These are phyloP conservation scores for Effrenium voratum DNA, from an alignment of 73 alveolate species.

Conservation along the genomic window DNA sequence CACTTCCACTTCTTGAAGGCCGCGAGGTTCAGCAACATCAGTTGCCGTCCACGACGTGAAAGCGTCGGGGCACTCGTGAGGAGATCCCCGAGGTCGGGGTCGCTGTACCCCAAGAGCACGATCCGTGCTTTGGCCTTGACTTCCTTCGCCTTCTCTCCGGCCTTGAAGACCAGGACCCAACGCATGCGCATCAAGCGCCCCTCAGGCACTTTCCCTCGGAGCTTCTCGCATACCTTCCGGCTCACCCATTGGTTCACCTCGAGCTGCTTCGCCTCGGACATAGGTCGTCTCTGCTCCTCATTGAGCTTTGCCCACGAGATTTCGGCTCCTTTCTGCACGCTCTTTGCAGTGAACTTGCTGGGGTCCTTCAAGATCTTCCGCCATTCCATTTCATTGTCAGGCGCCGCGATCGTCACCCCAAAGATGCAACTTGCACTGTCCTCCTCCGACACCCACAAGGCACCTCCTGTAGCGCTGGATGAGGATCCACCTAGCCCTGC, in stretches of 20 bases:
- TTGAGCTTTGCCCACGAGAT: neutral
- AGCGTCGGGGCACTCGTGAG: neutral
- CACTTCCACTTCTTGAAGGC: neutral
- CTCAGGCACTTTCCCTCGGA: neutral
- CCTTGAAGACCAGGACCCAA: conserved; percentile 13
- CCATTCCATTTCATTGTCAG: neutral
- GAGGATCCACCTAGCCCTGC: too few relatives aligned
- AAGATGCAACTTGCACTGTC: too few relatives aligned
- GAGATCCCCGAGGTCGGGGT: neutral
- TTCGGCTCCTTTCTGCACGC: conserved; percentile 5
- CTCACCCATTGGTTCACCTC: neutral
- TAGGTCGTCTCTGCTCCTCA: neutral
- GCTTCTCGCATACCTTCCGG: neutral
- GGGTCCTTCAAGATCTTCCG: conserved; percentile 2
- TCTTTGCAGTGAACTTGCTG: neutral
- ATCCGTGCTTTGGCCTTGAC: neutral
- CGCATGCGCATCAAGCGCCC: neutral
- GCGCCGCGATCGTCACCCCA: neutral
- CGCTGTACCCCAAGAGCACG: neutral
- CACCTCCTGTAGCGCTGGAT: too few relatives aligned
- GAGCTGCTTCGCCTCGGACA: conserved; percentile 23
- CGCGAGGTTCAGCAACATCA: neutral
- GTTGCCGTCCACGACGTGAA: neutral
- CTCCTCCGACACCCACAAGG: too few relatives aligned
- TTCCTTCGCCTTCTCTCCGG: neutral